A percentile compares a stretch with the other conserved stretches of the same genome.
Evolutionary conservation across 2,329 filamentous ascomycete genomes (phyloP).

Genomic region (Bertia moriformis): DNA sequence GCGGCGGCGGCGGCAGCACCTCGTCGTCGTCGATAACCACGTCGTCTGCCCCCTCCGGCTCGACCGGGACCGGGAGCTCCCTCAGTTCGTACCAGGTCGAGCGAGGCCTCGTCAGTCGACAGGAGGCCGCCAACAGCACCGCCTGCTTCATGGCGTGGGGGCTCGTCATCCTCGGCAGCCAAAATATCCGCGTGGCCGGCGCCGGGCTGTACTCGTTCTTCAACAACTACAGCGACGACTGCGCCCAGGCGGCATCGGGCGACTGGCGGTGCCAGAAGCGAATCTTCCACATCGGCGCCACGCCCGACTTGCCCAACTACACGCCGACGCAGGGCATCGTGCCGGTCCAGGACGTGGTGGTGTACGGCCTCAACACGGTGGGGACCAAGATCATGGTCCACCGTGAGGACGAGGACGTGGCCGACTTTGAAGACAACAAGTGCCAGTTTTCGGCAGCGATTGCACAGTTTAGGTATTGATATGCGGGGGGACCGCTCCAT

Average conservation of each 20-base stretch:
- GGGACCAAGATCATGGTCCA: constrained; percentile 27
- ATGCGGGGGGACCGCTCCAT: no score
- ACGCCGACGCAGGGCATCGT: constrained; percentile 7
- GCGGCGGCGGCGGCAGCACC: no score
- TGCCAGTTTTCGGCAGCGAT: constrained; percentile 26
- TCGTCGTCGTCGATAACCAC: no score
- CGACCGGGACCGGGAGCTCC: no score
- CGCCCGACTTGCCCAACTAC: no score
- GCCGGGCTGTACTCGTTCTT: constrained; percentile 39
- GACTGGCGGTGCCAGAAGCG: constrained; percentile 27
- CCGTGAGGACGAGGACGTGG: constrained; percentile 23
- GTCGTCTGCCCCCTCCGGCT: no score
- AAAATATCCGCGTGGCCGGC: constrained; percentile 29
- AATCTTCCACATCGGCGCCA: constrained; percentile 27
- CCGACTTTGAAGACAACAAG: constrained; percentile 27
- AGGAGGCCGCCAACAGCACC: constrained; percentile 9
- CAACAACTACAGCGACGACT: constrained; percentile 30
- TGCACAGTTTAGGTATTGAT: constrained; percentile 18
- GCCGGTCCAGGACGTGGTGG: constrained; percentile 11
- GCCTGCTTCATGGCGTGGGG: constrained; percentile 25
- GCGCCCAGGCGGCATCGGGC: constrained; percentile 17
- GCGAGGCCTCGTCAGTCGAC: not conserved
- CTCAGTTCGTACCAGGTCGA: no score
- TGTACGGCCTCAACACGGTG: constrained; percentile 33
- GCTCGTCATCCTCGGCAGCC: constrained; percentile 26